Evolutionary conservation across 768 basidiomycete genomes (phyloP).

Genomic region (Pulveroboletus sp.): DNA sequence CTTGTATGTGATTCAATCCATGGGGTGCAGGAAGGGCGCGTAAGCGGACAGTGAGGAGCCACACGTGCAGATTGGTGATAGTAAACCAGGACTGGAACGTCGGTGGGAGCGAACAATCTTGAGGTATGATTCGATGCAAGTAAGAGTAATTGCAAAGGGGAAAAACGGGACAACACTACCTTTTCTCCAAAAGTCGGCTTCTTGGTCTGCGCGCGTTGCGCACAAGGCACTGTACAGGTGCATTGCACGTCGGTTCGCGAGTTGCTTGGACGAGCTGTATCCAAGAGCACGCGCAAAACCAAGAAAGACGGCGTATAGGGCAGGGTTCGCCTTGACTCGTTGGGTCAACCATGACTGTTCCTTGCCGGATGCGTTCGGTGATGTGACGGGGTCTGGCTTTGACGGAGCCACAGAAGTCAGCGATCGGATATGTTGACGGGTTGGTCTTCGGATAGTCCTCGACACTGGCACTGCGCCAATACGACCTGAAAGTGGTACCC

Average conservation of each 20-base stretch:
- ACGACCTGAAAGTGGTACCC: constrained; percentile 11
- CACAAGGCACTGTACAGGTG: constrained; percentile 56
- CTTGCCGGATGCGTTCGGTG: constrained; percentile 6
- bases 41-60: constrained; percentile 84
- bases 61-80: constrained; percentile 86
- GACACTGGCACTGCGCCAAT: constrained; percentile 2
- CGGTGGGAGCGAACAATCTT: constrained; percentile 81
- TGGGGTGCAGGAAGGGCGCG: constrained; percentile 72
- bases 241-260: constrained; percentile 57
- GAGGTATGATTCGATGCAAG: not conserved
- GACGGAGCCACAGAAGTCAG: constrained; percentile 9
- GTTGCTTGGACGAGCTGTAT: constrained; percentile 57
- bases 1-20: constrained; percentile 70
- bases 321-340: constrained; percentile 47
- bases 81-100: constrained; percentile 99
- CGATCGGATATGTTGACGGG: constrained; percentile 9
- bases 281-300: constrained; percentile 49
- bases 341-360: constrained; percentile 54
- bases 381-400: constrained; percentile 3
- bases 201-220: constrained; percentile 53
- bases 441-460: constrained; percentile 6
- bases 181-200: constrained; percentile 59
- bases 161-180: constrained; percentile 37
- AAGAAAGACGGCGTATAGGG: constrained; percentile 43
- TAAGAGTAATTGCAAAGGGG: not conserved